These are phyloP conservation scores for Penicillium odoratum DNA, from an alignment of 495 filamentous ascomycete genomes.

Conservation along the genomic window DNA sequence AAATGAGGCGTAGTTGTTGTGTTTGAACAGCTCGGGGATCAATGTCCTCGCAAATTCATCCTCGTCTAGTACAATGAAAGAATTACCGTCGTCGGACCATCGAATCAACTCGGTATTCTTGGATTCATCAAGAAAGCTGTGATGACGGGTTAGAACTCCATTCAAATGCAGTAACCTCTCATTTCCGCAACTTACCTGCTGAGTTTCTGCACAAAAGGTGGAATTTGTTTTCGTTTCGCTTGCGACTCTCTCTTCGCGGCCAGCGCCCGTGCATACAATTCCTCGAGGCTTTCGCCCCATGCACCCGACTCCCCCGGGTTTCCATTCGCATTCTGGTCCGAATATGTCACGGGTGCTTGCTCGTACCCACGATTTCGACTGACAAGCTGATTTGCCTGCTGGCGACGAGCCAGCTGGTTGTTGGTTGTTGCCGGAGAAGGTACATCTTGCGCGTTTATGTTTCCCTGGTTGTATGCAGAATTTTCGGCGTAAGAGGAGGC, in stretches of 20 bases:
- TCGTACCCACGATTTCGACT: constrained; percentile 44
- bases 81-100: constrained; percentile 95
- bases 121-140: constrained; percentile 86
- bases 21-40: constrained; percentile 97
- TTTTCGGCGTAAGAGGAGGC: constrained; percentile 31
- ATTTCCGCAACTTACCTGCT: constrained; percentile 67
- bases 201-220: constrained; percentile 96
- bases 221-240: constrained; percentile 88
- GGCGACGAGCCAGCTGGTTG: constrained; percentile 65
- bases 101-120: constrained; percentile 94
- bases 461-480: constrained; percentile 44
- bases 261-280: constrained; percentile 72
- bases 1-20: constrained; percentile 99
- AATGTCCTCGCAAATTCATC: constrained; percentile 98
- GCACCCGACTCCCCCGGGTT: constrained; percentile 47
- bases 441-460: constrained; percentile 41
- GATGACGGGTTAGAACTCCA: constrained; percentile 22
- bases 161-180: background rate
- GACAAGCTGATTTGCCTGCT: constrained; percentile 61
- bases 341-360: constrained; percentile 47
- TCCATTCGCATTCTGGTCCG: constrained; percentile 42
- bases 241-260: constrained; percentile 80
- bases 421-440: constrained; percentile 44
- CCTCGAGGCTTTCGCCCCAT: constrained; percentile 67
- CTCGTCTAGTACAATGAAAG: constrained; percentile 95